Evolutionary conservation across 495 filamentous ascomycete species (phyloP), one percentile per base, ranked within the genome.

Genomic region (Achaetomiella virescens): DNA sequence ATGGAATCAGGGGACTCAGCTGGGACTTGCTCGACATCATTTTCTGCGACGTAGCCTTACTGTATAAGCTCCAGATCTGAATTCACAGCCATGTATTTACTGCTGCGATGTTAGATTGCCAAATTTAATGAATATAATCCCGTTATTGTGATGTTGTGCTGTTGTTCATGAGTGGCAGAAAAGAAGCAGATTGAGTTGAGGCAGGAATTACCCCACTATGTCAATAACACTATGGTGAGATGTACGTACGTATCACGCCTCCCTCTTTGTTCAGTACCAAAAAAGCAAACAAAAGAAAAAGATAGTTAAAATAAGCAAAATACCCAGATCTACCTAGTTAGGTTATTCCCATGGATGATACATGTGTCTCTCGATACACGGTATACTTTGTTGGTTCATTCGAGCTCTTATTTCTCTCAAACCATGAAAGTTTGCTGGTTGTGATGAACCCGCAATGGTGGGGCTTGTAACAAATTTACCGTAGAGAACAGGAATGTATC

Each of bases 61-160:
- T 69, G 66, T 2, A 62, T 53, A 35, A 64, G 37, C 4, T 62
- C 54, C n/a, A 50, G 50, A 24, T 45, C 20, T 12, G 38, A 42
- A 14, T 35, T 22, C 1, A 54, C 48, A 3, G 20, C 47, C 60
- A 60, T 50, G 6, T 12, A 35, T 6, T 15, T n/a, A 22, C 5
- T 1, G 10, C 0, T 36, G 1, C 6, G 14, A 24, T 37, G n/a
- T 7, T 18, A n/a, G 24, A 36, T 15, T 22, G 4, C n/a, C 3
- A 20, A 22, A 21, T 33, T 17, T 2, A 22, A 36, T 2, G 1
- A n/a, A 3, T 21, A 1, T 1, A 41, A 20, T n/a, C 36, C 5
- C 3, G 10, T 38, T 38, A 4, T 38, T 38, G 36, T 14, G 5
- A 38, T 14, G 36, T 15, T n/a, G 36, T 6, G 12, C 10, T 12